phyloP scores from a whole-genome alignment of 257 asterid species.

The Cordia subcordata region DNA sequence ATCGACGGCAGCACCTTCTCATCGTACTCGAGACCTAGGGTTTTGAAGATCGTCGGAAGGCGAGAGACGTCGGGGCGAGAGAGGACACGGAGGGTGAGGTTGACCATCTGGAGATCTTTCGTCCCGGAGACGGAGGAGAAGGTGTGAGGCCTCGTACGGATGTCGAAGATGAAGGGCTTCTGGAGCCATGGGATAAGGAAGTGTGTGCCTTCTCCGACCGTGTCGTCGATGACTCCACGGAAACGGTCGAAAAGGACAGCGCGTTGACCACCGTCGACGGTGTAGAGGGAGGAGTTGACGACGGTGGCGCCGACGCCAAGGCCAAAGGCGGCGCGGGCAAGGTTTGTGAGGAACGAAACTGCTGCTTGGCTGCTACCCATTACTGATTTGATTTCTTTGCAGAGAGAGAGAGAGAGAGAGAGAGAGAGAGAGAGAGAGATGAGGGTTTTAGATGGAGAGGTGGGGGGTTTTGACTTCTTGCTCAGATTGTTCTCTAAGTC shows the following conservation, averaged over 20 bases:
- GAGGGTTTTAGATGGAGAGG: constrained; percentile 15
- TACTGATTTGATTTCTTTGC: not conserved
- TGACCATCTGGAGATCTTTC: constrained; percentile 97
- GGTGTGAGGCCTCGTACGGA: constrained; percentile 87
- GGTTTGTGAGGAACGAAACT: constrained; percentile 46
- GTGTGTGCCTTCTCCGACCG: constrained; percentile 89
- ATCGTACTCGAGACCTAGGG: constrained; percentile 86
- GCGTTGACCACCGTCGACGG: constrained; percentile 96
- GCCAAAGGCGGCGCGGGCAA: constrained; percentile 75
- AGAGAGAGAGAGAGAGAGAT: constrained; percentile 10
- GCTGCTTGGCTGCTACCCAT: constrained; percentile 77
- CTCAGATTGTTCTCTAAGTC: constrained; percentile 39
- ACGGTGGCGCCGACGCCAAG: constrained; percentile 59
- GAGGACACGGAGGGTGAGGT: constrained; percentile 82
- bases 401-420: not conserved
- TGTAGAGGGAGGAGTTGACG: constrained; percentile 65
- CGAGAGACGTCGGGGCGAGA: constrained; percentile 75
- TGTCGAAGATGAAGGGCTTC: constrained; percentile 79
- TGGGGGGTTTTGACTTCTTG: not conserved
- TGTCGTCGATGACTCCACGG: constrained; percentile 69
- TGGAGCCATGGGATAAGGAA: constrained; percentile 93
- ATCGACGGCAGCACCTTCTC: constrained; percentile 94
- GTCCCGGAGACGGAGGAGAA: constrained; percentile 83
- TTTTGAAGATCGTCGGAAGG: constrained; percentile 69
- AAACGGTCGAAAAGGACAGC: constrained; percentile 92